phyloP scores from a whole-genome alignment of 805 yeast species.

The Candida vaughaniae region DNA sequence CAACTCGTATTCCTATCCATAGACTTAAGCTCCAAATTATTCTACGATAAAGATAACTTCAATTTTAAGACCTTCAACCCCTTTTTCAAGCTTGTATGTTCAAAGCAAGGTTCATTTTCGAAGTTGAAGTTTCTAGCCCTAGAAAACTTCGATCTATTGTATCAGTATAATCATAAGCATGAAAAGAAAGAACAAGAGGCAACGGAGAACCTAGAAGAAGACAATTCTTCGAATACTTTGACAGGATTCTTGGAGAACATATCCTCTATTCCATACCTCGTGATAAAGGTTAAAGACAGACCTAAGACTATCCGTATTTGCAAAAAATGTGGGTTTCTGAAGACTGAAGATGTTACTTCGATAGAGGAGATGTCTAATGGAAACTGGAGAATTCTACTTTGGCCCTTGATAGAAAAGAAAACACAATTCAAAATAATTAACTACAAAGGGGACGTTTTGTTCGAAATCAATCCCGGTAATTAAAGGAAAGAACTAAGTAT shows the following conservation, averaged over 20 bases:
- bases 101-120: conserved; percentile 31
- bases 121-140: conserved; percentile 25
- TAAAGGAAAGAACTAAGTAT: too few species aligned
- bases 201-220: conserved; percentile 2
- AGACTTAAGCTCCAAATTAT: conserved; percentile 51
- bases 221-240: background rate
- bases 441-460: conserved; percentile 2
- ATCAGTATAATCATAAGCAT: conserved; percentile 3
- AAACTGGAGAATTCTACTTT: conserved; percentile 21
- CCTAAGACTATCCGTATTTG: conserved; percentile 26
- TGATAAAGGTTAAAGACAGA: conserved; percentile 24
- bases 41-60: conserved; percentile 27
- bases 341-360: conserved; percentile 10
- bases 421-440: conserved; percentile 9
- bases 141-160: conserved; percentile 26
- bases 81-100: conserved; percentile 32
- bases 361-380: conserved; percentile 10
- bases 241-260: conserved; percentile 14
- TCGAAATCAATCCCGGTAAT: background rate
- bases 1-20: conserved; percentile 39
- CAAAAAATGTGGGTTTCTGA: conserved; percentile 31
- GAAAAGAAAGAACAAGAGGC: background rate
- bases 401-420: conserved; percentile 15
- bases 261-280: conserved; percentile 21
- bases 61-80: conserved; percentile 30